Base-by-base conservation (phyloP, 305 asterid genomes). In the Rubia occidens region DNA sequence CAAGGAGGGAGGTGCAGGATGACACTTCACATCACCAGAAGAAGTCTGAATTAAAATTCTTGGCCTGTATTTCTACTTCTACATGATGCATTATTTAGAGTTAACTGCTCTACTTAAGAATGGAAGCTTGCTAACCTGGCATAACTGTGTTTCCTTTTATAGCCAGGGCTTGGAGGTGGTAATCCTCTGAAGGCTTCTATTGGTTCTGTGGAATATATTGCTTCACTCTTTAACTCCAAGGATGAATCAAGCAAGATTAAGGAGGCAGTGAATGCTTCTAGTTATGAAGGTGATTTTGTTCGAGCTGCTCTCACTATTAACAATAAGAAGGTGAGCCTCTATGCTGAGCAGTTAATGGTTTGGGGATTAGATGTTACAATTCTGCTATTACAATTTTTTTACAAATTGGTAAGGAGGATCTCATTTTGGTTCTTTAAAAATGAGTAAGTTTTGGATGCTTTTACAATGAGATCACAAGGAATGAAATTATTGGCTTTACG, bases 201-300 rank as follows among this genome's bases (percentile, higher is more conserved):
- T 37, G 99, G 99, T 67, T 95, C 99, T 68, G 95, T 88, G 79
- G 99, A 91, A 73, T 91, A 85, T 83, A 87, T 95, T 78, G 78
- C 89, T 59, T 91, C 99, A 74, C 94, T 88, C 73, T 87, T 82
- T 76, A 80, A 80, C n/a, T 83, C 94, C 13, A 87, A 78, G 63
- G 94, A 78, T 73, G 96, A 91, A 83, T 95, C 88, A 6, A 85
- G 71, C 71, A 82, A 78, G 76, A 76, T 95, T 63, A 72, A 85
- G 80, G 89, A 89, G 78, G 98, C 99, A 43, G 77, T 88, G 71
- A 79, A 76, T 82, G 81, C 87, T 64, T 95, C 99, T 68, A 85
- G 86, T 78, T 81, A 83, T 69, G 87, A 96, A 75, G 80, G 78
- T 66, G 91, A 87, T 81, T 87, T 91, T 55, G 95, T 89, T 64